Evolutionary conservation across 2,329 filamentous ascomycete species (phyloP).

Genomic region (Cordyceps farinosa): DNA sequence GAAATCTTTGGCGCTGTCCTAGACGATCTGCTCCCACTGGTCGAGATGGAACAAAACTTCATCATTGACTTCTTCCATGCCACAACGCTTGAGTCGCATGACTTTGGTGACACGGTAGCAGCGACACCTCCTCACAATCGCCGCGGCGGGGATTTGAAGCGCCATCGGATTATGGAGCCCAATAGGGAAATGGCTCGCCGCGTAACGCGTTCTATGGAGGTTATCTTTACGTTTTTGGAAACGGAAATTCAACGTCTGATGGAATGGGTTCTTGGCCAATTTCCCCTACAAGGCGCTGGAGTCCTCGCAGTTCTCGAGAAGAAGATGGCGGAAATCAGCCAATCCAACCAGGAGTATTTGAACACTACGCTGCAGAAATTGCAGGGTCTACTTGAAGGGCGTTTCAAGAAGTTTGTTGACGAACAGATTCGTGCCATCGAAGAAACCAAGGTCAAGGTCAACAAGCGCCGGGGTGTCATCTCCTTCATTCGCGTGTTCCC

Average conservation of each 20-base stretch:
- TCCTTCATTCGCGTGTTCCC: conserved; percentile 94
- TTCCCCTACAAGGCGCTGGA: conserved; percentile 89
- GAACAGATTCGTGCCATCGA: conserved; percentile 94
- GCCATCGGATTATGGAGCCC: conserved; percentile 78
- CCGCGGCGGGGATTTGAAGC: conserved; percentile 66
- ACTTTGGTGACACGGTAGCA: conserved; percentile 79
- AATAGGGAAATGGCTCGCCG: conserved; percentile 81
- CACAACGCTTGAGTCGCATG: conserved; percentile 73
- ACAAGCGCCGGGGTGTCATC: conserved; percentile 96
- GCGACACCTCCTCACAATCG: conserved; percentile 64
- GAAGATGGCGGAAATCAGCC: conserved; percentile 73
- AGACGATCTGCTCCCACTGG: conserved; percentile 76
- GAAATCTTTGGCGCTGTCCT: conserved; percentile 78
- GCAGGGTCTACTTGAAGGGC: conserved; percentile 66
- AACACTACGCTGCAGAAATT: conserved; percentile 75
- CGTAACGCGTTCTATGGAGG: conserved; percentile 84
- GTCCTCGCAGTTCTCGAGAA: conserved; percentile 77
- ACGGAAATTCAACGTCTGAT: conserved; percentile 74
- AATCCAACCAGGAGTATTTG: conserved; percentile 91
- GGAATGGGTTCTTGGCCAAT: conserved; percentile 76
- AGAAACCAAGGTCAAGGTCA: conserved; percentile 98
- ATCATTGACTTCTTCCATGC: conserved; percentile 96
- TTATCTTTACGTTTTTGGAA: conserved; percentile 79
- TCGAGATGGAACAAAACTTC: conserved; percentile 95
- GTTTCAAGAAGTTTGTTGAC: conserved; percentile 87